Evolutionary conservation across 2,329 filamentous ascomycete species (phyloP).

Genomic region (Chaetothyriales sp.): DNA sequence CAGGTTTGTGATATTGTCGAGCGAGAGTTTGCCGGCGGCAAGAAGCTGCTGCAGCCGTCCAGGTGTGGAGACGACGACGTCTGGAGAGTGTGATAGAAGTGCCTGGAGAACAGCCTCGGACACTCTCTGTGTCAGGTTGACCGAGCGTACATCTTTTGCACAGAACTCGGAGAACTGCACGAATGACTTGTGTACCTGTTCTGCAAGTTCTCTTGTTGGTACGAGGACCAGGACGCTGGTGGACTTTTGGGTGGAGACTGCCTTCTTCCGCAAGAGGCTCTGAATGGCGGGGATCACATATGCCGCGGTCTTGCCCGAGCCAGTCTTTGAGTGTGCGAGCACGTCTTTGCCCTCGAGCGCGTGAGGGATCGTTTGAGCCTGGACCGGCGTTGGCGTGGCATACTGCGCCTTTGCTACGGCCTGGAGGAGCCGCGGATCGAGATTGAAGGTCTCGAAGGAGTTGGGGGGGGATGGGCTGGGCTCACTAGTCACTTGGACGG

Average conservation of each 20-base stretch:
- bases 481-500: slow-evolving; percentile 19
- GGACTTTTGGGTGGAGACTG: slow-evolving; percentile 18
- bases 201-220: slow-evolving; percentile 84
- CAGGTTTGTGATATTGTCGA: slow-evolving; percentile 59
- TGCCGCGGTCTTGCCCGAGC: slow-evolving; percentile 94
- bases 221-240: slow-evolving; percentile 79
- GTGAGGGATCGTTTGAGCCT: slow-evolving; percentile 74
- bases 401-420: slow-evolving; percentile 75
- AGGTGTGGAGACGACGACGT: slow-evolving; percentile 83
- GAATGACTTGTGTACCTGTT: slow-evolving; percentile 72
- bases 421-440: slow-evolving; percentile 76
- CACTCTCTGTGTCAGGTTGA: slow-evolving; percentile 83
- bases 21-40: slow-evolving; percentile 54
- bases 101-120: slow-evolving; percentile 79
- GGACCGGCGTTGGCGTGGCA: slow-evolving; percentile 73
- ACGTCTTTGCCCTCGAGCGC: slow-evolving; percentile 81
- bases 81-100: slow-evolving; percentile 69
- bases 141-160: slow-evolving; percentile 64
- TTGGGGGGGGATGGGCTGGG: not conserved
- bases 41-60: slow-evolving; percentile 69
- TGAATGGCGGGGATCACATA: slow-evolving; percentile 86
- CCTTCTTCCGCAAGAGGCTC: slow-evolving; percentile 65
- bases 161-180: slow-evolving; percentile 69
- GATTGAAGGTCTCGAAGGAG: slow-evolving; percentile 57
- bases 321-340: slow-evolving; percentile 82